Evolutionary conservation across 208 protist species (phyloP).

Genomic region (Trypanosoma mega): DNA sequence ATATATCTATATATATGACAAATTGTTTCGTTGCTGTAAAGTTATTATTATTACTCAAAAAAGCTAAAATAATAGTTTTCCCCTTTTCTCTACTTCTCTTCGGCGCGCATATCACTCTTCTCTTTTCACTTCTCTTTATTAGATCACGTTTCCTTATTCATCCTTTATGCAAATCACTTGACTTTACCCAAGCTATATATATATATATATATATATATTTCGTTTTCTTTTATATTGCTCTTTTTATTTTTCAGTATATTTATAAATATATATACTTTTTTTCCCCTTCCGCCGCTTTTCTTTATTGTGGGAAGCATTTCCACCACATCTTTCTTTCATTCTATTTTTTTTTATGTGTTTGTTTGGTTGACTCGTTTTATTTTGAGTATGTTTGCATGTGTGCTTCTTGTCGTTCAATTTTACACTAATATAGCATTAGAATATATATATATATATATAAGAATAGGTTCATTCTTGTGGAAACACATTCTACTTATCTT

Average conservation of each 20-base stretch:
- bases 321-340: conserved; percentile 3
- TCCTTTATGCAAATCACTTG: no score
- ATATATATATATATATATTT: conserved; percentile 12
- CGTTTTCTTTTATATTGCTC: neutral
- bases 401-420: neutral
- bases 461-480: neutral
- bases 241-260: conserved; percentile 9
- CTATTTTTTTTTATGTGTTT: conserved; percentile 3
- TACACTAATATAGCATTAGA: neutral
- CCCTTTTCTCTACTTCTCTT: no score
- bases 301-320: neutral
- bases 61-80: no score
- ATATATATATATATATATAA: conserved; percentile 13
- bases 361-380: conserved; percentile 4
- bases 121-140: no score
- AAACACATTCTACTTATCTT: conserved; percentile 20
- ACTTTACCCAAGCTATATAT: conserved; percentile 28
- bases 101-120: no score
- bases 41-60: no score
- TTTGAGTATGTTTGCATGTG: neutral
- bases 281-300: neutral
- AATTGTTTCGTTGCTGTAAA: no score
- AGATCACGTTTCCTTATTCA: no score
- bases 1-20: no score
- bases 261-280: conserved; percentile 14